Base-by-base conservation (phyloP, 2,329 filamentous ascomycete species). In the Chaetomium sp. region DNA sequence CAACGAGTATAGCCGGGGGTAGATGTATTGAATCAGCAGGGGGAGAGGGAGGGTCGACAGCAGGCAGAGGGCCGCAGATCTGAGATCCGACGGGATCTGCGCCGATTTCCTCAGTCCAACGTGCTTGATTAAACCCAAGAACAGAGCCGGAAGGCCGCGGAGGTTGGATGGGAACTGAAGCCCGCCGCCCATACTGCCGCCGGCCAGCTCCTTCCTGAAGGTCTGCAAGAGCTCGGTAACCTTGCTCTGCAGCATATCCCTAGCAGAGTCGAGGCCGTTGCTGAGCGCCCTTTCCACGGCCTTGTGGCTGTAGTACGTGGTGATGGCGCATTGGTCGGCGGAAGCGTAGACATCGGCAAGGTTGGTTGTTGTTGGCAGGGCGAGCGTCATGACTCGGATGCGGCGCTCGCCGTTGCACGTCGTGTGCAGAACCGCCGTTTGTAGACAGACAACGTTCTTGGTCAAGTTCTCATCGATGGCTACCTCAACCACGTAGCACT, bases 401-500 rank as follows among this genome's bases (percentile, higher is more conserved):
- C 95, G 88, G 72, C 95, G 87, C 81, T 99, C 95, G 59, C 95
- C 95, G 74, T 98, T 98, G 82, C 94, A 97, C 1, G 93, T 99
- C 1, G 95, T 99, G 78, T 99, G 95, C 35, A 99, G 85, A 10
- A 99, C 94, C 59, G 95, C 95, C 16, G 93, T 90, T 79, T 99
- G 93, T 80, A 97, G 82, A 77, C 93, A 98, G 54, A 97, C 90
- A 68, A 96, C 90, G 53, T 92, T 92, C 82, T 96, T 97, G 55
- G 89, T 91, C 67, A 99, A 83, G 42, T 87, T 95, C 80, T 99
- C 95, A 72, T 99, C 95, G 70, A 99, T 98, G 16, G 95, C 93
- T 62, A 99, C 96, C 78, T 99, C 95, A 23, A 99, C 94, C 51
- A 98, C 95, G 75, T 98, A 98, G 68, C 91, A 93, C 77, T 99